Evolutionary conservation across 208 protist species (phyloP).

Genomic region (Jaenimonas drosophilae): DNA sequence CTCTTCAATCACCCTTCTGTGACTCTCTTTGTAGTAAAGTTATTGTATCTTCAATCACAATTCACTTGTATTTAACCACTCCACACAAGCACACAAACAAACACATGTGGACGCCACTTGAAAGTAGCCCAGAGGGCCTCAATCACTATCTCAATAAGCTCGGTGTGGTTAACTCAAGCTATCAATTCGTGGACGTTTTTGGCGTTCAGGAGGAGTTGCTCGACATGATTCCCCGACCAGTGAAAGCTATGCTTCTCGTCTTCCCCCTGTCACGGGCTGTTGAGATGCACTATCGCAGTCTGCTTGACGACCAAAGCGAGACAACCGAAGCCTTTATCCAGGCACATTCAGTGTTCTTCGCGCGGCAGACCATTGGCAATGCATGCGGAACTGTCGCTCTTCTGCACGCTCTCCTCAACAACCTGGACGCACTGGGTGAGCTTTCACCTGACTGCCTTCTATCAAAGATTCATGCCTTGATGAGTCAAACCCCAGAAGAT

Average conservation of each 20-base stretch:
- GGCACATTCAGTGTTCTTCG: slow-evolving; percentile 71
- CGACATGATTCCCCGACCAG: slow-evolving; percentile 83
- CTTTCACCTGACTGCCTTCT: slow-evolving; percentile 28
- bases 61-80: neutral
- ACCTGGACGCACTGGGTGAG: slow-evolving; percentile 36
- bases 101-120: slow-evolving; percentile 90
- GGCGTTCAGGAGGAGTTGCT: slow-evolving; percentile 85
- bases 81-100: too few relatives aligned
- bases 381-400: slow-evolving; percentile 94
- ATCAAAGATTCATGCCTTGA: slow-evolving; percentile 4
- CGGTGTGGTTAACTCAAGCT: slow-evolving; percentile 33
- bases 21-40: neutral
- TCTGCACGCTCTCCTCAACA: slow-evolving; percentile 90
- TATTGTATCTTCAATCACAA: neutral
- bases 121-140: slow-evolving; percentile 91
- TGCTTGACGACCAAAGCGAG: slow-evolving; percentile 10
- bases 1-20: neutral
- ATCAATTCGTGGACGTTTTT: slow-evolving; percentile 89
- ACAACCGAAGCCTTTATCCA: slow-evolving; percentile 30
- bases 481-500: too few relatives aligned
- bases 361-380: slow-evolving; percentile 90
- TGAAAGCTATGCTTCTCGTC: slow-evolving; percentile 86
- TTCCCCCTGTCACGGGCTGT: slow-evolving; percentile 75
- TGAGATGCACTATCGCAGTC: slow-evolving; percentile 12
- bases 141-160: slow-evolving; percentile 65